Conservation (phyloP, 441 rosid species). For the Pelargonium australe region DNA sequence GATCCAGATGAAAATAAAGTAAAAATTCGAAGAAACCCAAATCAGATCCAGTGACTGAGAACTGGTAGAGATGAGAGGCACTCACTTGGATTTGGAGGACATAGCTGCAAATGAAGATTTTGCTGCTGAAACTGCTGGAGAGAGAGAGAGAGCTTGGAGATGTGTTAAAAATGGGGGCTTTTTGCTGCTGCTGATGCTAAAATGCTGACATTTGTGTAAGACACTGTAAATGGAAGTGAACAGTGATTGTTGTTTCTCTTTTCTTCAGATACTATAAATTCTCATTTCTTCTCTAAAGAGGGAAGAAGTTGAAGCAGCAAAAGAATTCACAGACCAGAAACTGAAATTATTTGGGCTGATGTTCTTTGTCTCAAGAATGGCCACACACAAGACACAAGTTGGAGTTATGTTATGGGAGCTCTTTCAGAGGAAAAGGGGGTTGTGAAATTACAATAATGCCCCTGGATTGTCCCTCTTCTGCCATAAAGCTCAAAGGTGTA, state of each 20-base stretch:
- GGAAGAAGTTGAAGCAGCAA: neutral
- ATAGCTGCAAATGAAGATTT: conserved; percentile 26
- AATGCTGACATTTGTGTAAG: conserved; percentile 36
- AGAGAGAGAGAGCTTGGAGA: conserved; percentile 16
- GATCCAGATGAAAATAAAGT: conserved; percentile 11
- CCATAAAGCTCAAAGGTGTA: neutral
- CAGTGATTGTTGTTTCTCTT: conserved; percentile 1
- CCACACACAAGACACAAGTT: neutral
- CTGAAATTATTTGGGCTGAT: conserved; percentile 35
- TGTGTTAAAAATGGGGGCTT: conserved; percentile 8
- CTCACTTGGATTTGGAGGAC: conserved; percentile 74
- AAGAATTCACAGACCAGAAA: conserved; percentile 17
- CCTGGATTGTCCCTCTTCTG: conserved; percentile 2
- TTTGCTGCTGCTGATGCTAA: conserved; percentile 30
- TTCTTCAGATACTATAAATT: conserved; percentile 7
- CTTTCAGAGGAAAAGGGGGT: neutral
- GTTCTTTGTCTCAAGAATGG: conserved; percentile 22
- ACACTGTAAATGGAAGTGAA: conserved; percentile 20
- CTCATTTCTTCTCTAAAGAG: neutral
- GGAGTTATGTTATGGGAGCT: neutral
- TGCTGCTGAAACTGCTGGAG: conserved; percentile 11
- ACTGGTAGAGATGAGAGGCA: neutral
- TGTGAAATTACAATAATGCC: conserved; percentile 23
- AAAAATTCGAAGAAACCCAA: conserved; percentile 11
- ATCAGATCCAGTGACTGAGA: conserved; percentile 34